Evolutionary conservation across 106 monocot genomes (phyloP), one percentile per base, ranked within the genome.

Genomic region (Platanthera zijinensis): DNA sequence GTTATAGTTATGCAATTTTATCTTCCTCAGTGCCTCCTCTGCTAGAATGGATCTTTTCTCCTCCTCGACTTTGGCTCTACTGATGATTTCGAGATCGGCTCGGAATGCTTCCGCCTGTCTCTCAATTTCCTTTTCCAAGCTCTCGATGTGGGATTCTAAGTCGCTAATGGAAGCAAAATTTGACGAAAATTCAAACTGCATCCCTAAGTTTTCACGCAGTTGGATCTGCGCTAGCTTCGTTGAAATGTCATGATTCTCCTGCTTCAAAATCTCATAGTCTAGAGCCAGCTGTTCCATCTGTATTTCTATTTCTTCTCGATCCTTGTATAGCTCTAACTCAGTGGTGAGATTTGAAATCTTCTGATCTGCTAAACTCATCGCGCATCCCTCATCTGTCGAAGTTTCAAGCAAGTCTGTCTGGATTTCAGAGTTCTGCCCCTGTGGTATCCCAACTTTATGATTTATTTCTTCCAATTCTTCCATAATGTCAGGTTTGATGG

Each of bases 241-340:
- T 46, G 90, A 82, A 30, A 90, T 80, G 62, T 90, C 90, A 82
- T 99, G 99, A 69, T 99, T 90, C 85, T 99, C 99, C 82, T 99
- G 99, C 67, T 92, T 99, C 57, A 95, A 50, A 74, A 99, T 99
- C 85, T 99, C 94, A 69, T 94, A 99, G 57, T 99, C 99, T 45
- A 99, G 84, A 57, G 94, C 99, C 45, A 99, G 83, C 80, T 99
- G 99, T 82, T 99, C 99, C 94, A 99, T 90, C 81, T 99, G 99
- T 90, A 94, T 92, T 78, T 99, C 94, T 17, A 85, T 71, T 10
- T 92, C 90, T 61, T 99, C 99, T 21, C 89, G 89, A 18, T 99
- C 99, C 76, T 95, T 92, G 72, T 94, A 89, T 62, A 99, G 57
- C 72, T 99, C 99, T 48, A 94, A 67, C 76, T 92, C 92, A 52